Evolutionary conservation across 148 eudicot species (phyloP), one percentile per base, ranked within the genome.

Genomic region (Amaranthus cruentus): DNA sequence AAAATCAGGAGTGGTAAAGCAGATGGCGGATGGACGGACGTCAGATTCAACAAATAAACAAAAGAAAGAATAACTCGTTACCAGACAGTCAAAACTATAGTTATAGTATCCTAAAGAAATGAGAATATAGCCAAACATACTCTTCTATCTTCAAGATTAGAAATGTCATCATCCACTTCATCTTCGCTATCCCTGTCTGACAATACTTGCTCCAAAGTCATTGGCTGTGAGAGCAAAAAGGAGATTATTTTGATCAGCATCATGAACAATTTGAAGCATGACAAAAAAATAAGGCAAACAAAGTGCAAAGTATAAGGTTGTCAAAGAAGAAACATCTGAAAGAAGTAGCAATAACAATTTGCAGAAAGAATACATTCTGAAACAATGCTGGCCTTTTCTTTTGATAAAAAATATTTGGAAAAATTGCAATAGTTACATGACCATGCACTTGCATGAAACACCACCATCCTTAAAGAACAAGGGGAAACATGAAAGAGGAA

Each of bases 141-240:
- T 96, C 97, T 90, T 85, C 88, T 83, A 82, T 95, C 97, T 87
- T 95, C 97, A 66, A 92, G 84, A 82, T 81, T 89, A 55, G 94
- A 88, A 69, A 95, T 88, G 71, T 88, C 96, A 78, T 88, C 88
- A 73, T 95, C 99, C 69, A 90, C 91, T 83, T 95, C 99, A 78
- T 92, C 97, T 83, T 95, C 99, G 78, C 99, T 95, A 78, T 95
- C 99, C 58, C 88, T 86, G 73, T 95, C 97, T 7, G 97, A 88
- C 62, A 95, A 73, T 53, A 92, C 97, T 87, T 95, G 92, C 79
- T 90, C 96, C 82, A 86, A 47, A 71, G 84, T 88, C 99, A 95
- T 95, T 56, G 94, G 94, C 99, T 95, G 67, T 66, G 77, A 69
- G 54, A 4, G 56, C 44, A 46, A 79, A 57, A 70, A 79, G 53